Evolutionary conservation across 1,284 basidiomycete genomes (phyloP).

Genomic region (Stereum hirsutum): DNA sequence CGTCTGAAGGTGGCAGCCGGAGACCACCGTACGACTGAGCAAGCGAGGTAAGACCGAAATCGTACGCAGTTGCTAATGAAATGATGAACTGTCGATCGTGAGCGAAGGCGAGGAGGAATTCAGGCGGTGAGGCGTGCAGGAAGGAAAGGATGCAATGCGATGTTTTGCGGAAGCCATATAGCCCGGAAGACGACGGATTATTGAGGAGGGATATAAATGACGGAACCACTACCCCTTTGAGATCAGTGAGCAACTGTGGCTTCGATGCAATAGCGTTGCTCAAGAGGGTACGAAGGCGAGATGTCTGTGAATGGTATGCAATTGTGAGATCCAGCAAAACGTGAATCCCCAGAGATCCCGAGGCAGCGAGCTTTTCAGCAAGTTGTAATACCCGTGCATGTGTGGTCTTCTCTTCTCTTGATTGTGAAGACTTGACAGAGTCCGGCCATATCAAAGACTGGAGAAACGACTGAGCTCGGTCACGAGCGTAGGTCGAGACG

Average conservation of each 20-base stretch:
- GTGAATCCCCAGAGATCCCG: conserved; percentile 34
- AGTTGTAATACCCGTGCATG: conserved; percentile 45
- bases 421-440: conserved; percentile 9
- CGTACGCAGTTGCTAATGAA: conserved; percentile 49
- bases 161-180: conserved; percentile 57
- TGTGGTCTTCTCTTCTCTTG: conserved; percentile 25
- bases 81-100: conserved; percentile 42
- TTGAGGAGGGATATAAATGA: conserved; percentile 43
- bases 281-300: conserved; percentile 36
- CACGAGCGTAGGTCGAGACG: conserved; percentile 46
- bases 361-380: conserved; percentile 38
- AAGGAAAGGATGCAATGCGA: conserved; percentile 47
- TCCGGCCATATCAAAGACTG: conserved; percentile 47
- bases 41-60: conserved; percentile 39
- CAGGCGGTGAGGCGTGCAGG: conserved; percentile 38
- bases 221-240: conserved; percentile 39
- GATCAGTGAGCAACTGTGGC: conserved; percentile 19
- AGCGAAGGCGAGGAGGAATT: conserved; percentile 39
- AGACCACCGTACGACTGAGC: conserved; percentile 55
- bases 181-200: conserved; percentile 32
- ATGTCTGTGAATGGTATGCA: conserved; percentile 37
- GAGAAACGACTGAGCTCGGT: conserved; percentile 39
- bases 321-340: conserved; percentile 55
- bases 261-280: conserved; percentile 25
- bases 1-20: conserved; percentile 19